Conservation (phyloP, 768 basidiomycete genomes). For the Auriscalpium microsporum region DNA sequence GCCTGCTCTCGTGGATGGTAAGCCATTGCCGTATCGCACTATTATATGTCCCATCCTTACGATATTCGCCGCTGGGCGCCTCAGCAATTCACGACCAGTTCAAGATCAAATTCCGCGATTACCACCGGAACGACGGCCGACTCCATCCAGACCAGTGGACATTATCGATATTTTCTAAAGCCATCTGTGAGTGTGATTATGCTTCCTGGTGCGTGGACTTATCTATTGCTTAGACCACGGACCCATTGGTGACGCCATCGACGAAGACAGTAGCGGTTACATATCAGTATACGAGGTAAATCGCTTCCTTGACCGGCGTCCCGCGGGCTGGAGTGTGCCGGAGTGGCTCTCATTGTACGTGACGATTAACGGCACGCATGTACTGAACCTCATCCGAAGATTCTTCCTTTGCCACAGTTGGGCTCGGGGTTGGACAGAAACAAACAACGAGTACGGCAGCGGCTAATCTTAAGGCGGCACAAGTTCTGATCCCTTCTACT, state of each 20-base stretch:
- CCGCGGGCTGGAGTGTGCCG: neutral
- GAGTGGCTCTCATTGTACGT: neutral
- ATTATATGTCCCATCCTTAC: too few species aligned
- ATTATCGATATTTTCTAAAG: neutral
- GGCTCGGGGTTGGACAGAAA: neutral
- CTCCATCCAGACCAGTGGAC: neutral
- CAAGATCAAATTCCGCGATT: neutral
- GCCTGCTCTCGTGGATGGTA: too few species aligned
- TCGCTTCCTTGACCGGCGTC: neutral
- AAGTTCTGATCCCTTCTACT: neutral
- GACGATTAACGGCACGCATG: neutral
- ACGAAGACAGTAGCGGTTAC: neutral
- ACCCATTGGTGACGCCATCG: neutral
- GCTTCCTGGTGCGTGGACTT: too few species aligned
- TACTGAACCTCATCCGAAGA: neutral
- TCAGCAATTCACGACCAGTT: neutral
- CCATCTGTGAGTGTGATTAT: neutral
- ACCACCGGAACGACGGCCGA: neutral
- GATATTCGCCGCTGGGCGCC: too few species aligned
- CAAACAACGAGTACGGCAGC: neutral
- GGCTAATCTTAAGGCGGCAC: neutral
- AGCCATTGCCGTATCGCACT: too few species aligned
- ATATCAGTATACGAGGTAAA: neutral
- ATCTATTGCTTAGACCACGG: neutral
- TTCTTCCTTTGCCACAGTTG: neutral